These are phyloP conservation scores for Nakazawaea molendinolei DNA, from an alignment of 805 yeast species.

Conservation along the genomic window DNA sequence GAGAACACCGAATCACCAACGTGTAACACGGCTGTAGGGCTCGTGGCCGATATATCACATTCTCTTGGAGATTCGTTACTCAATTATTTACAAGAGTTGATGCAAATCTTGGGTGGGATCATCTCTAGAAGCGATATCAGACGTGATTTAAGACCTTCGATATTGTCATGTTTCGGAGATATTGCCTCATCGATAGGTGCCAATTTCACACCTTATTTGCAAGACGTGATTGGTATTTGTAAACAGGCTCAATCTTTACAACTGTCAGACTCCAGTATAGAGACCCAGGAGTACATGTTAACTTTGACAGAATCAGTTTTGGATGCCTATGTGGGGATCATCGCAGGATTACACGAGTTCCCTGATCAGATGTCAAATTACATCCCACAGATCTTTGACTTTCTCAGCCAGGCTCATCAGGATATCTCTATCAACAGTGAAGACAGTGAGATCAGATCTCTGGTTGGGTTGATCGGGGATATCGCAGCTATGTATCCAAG, in stretches of 20 bases:
- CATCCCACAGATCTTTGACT: constrained; percentile 63
- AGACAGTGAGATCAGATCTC: constrained; percentile 73
- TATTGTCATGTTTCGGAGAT: constrained; percentile 92
- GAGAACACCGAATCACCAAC: constrained; percentile 78
- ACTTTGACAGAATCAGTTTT: constrained; percentile 80
- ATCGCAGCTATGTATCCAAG: constrained; percentile 79
- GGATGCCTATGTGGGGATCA: constrained; percentile 93
- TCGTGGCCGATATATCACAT: constrained; percentile 90
- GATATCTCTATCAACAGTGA: constrained; percentile 55
- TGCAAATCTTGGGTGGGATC: constrained; percentile 74
- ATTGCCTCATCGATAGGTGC: constrained; percentile 84
- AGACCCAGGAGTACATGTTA: constrained; percentile 68
- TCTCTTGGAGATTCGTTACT: constrained; percentile 70
- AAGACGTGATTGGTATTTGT: constrained; percentile 75
- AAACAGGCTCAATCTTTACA: constrained; percentile 53
- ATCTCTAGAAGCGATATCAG: constrained; percentile 62
- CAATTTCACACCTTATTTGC: constrained; percentile 68
- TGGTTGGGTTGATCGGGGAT: constrained; percentile 91
- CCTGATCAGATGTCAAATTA: constrained; percentile 63
- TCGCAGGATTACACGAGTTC: constrained; percentile 73
- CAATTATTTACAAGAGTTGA: constrained; percentile 73
- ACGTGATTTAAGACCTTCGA: constrained; percentile 79
- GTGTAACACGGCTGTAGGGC: constrained; percentile 86
- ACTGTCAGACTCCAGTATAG: constrained; percentile 63
- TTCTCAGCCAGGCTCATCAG: constrained; percentile 51